Evolutionary conservation across 2,329 filamentous ascomycete genomes (phyloP), one percentile per base, ranked within the genome.

Genomic region (Exophiala oligosperma): DNA sequence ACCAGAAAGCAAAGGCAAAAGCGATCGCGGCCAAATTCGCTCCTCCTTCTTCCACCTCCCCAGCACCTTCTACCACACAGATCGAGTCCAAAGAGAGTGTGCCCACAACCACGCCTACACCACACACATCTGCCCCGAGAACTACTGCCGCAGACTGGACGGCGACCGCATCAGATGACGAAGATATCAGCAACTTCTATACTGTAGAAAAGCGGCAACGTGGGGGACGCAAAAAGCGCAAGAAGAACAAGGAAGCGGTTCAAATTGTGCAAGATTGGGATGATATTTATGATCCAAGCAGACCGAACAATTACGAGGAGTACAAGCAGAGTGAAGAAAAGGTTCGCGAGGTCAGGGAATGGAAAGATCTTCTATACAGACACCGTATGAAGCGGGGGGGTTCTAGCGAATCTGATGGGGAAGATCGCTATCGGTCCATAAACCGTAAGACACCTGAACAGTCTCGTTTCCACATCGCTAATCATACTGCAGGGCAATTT

Each of bases 251-350:
- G 67, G 82, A 85, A 60, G 47, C 48, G 5, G 81, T 83, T 63
- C 78, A 79, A 48, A 73, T 81, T 29, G 73, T 75, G 4, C 76
- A 81, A n/a, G 87, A 96, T 70, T 97, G 92, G 92, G 89, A 96
- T 71, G 91, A 95, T 71, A 84, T 94, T 24, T 97, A 96, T 71
- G 92, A 96, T 68, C 90, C 91, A 0, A 80, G 88, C 9, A 79
- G 89, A 40, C 92, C 92, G 7, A 95, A 90, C 41, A 92, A 87
- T 65, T 89, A 93, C 50, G 89, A 92, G 55, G 89, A 93, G 69
- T 97, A 94, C 70, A 83, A 90, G 59, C 81, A 86, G 60, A 94
- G 91, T 68, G 91, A 95, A 58, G 92, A 96, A 74, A 88, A 90
- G 70, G 84, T 92, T 59, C 78, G 83, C 17, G 91, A 95, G 70